phyloP scores from a whole-genome alignment of 2,329 filamentous ascomycete species.

The Colletotrichum musicola region DNA sequence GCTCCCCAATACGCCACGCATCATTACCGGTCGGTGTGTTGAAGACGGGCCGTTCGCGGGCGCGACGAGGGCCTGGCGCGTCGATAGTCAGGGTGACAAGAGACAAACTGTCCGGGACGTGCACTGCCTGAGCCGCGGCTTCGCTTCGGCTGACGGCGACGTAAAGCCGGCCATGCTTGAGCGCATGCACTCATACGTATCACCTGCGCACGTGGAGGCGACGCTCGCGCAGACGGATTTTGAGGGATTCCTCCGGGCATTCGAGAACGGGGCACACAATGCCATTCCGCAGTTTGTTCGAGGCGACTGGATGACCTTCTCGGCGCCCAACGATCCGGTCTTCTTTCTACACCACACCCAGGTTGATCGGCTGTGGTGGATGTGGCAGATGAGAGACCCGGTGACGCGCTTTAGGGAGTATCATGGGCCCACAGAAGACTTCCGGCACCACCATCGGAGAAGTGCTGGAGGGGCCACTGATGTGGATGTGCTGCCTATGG shows the following conservation, averaged over 20 bases:
- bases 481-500: constrained; percentile 1
- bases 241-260: neutral
- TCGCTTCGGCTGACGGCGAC: neutral
- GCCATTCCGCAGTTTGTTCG: neutral
- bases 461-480: neutral
- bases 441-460: neutral
- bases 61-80: neutral
- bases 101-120: too few species aligned
- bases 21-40: neutral
- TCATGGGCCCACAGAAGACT: neutral
- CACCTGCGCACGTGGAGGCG: neutral
- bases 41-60: neutral
- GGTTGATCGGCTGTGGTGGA: constrained; percentile 45
- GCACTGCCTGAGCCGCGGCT: constrained; percentile 1
- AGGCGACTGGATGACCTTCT: constrained; percentile 41
- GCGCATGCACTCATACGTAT: neutral
- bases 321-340: constrained; percentile 48
- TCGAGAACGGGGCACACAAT: constrained; percentile 9
- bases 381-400: constrained; percentile 42
- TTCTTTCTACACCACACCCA: constrained; percentile 48
- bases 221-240: neutral
- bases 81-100: neutral
- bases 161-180: neutral
- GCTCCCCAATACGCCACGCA: neutral
- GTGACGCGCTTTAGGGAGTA: constrained; percentile 14